Conservation (phyloP, 2,329 filamentous ascomycete species). For the Colletotrichum kahawae region DNA sequence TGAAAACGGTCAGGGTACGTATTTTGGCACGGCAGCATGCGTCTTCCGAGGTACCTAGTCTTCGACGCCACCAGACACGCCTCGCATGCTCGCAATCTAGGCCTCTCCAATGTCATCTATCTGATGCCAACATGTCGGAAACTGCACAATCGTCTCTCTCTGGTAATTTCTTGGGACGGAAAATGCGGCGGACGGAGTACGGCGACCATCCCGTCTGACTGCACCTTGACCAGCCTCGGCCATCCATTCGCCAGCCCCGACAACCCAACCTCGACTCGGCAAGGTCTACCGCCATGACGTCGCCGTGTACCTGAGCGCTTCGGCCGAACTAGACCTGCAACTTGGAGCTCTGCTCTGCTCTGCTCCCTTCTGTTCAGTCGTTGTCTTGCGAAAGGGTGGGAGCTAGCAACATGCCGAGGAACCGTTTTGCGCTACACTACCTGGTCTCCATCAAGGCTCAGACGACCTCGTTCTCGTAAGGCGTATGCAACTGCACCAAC, state of each 20-base stretch:
- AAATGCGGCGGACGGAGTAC: background rate
- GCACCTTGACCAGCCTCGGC: background rate
- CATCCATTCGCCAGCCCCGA: background rate
- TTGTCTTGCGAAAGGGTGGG: background rate
- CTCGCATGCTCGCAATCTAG: background rate
- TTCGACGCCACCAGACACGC: background rate
- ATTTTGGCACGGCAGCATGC: background rate
- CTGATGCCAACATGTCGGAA: background rate
- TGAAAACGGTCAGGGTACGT: background rate
- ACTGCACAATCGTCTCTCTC: background rate
- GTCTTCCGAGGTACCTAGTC: background rate
- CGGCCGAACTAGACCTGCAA: constrained; percentile 7
- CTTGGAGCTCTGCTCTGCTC: background rate
- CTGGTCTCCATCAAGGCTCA: background rate
- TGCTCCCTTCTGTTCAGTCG: background rate
- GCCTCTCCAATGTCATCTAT: background rate
- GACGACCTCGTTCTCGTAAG: background rate
- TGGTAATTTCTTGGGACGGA: background rate
- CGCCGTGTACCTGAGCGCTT: constrained; percentile 2
- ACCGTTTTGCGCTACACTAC: background rate
- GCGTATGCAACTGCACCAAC: background rate
- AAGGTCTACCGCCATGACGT: constrained; percentile 10
- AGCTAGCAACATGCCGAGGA: background rate
- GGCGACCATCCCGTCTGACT: background rate
- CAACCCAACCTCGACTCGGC: background rate